Evolutionary conservation across 2,329 filamentous ascomycete genomes (phyloP), one percentile per base, ranked within the genome.

Genomic region (Fusarium solani-melongenae): DNA sequence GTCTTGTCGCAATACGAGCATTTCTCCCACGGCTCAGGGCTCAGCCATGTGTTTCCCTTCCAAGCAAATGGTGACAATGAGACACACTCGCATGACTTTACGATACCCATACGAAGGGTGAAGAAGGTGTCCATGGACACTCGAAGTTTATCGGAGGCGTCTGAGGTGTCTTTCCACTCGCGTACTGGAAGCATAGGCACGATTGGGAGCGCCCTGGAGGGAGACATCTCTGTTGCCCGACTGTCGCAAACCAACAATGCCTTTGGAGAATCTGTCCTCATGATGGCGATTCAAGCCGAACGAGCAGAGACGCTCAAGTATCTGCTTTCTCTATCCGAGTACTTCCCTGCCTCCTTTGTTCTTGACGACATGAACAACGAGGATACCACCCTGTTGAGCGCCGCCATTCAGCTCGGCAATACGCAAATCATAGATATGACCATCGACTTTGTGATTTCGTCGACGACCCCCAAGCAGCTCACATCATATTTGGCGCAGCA

Each of bases 21-120:
- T 12, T 90, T 88, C 70, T 91, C 88, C 2, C 82, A 84, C 63
- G 89, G 89, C 2, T 87, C 88, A 2, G 88, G 87, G 5, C 84
- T 98, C 5, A 89, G 92, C 61, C 96, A 98, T 79, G 95, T 98
- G 2, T 98, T 98, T 76, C 96, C 95, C 0, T 98, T 98, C 71
- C 93, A 97, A 80, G 72, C 76, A 11, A 80, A 80, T 24, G 79
- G 88, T 64, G 89, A 90, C 68, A 81, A 84, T 49, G 86, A 78
- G 34, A 79, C 81, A 4, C 39, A 51, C 36, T 41, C 57, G 14
- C 72, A 84, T 3, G 72, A 79, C 2, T 53, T 75, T 63, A 76
- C 80, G 4, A 69, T 77, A 10, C 78, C 82, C 5, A 62, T 79
- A 3, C 90, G 90, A 66, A 89, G 88, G 74, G 84, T 89, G 38